Conservation (phyloP, 441 rosid species). For the Corymbia citriodora region DNA sequence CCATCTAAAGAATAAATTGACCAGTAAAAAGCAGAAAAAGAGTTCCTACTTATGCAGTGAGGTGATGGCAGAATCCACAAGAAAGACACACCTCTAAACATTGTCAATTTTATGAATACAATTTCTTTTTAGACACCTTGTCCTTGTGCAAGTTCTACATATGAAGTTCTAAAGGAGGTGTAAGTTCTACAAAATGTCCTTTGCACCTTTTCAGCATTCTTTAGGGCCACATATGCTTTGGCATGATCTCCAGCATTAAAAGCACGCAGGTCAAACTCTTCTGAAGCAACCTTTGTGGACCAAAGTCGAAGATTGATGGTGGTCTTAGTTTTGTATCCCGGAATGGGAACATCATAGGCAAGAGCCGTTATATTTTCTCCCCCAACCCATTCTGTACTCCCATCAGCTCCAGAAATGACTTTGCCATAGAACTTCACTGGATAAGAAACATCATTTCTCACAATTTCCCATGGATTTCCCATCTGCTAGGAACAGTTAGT, state of each 20-base stretch:
- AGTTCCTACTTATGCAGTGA: background rate
- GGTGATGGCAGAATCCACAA: background rate
- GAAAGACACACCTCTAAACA: background rate
- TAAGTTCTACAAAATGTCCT: background rate
- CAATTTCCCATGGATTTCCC: constrained; percentile 70
- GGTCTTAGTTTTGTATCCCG: constrained; percentile 52
- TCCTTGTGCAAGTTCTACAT: background rate
- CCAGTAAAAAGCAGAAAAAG: background rate
- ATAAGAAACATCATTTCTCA: constrained; percentile 44
- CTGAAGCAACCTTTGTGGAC: constrained; percentile 40
- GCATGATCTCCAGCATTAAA: constrained; percentile 47
- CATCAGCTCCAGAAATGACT: constrained; percentile 5
- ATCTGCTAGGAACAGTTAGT: background rate
- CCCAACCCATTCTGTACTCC: constrained; percentile 39
- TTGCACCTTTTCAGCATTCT: background rate
- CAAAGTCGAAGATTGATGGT: constrained; percentile 54
- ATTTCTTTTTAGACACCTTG: background rate
- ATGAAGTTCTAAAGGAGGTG: background rate
- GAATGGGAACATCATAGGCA: constrained; percentile 55
- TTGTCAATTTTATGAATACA: background rate
- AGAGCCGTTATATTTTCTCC: constrained; percentile 48
- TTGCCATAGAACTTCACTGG: constrained; percentile 54
- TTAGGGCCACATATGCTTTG: constrained; percentile 15
- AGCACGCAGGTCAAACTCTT: constrained; percentile 18
- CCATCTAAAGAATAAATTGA: background rate